A percentile compares a stretch with the other conserved stretches of the same genome.
Evolutionary conservation across 768 basidiomycete genomes (phyloP).

Genomic region (Auriculariales sp.): DNA sequence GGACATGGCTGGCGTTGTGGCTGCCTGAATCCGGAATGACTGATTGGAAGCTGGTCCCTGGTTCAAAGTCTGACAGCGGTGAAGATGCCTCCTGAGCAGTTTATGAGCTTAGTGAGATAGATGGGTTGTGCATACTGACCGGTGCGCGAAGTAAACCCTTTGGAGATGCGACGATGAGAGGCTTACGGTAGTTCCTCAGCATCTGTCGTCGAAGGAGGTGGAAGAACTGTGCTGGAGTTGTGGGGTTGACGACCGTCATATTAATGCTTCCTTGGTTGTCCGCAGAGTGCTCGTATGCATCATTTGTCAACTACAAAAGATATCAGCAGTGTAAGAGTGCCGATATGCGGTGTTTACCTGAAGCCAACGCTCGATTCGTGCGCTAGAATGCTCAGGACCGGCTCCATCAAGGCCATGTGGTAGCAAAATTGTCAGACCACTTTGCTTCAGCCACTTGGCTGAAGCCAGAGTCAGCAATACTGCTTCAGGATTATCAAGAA

Average conservation of each 20-base stretch:
- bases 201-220: constrained; percentile 83
- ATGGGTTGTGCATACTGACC: constrained; percentile 26
- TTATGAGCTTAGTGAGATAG: neutral
- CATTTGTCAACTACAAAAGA: constrained; percentile 54
- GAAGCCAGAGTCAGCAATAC: constrained; percentile 5
- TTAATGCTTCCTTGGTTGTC: constrained; percentile 41
- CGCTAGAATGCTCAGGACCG: constrained; percentile 87
- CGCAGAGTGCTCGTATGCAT: constrained; percentile 27
- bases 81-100: constrained; percentile 55
- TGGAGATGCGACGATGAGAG: constrained; percentile 70
- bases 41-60: constrained; percentile 49
- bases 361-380: constrained; percentile 78
- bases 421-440: constrained; percentile 70
- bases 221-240: constrained; percentile 86
- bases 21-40: constrained; percentile 42
- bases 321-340: neutral
- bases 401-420: constrained; percentile 89
- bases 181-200: constrained; percentile 73
- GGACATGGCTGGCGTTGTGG: constrained; percentile 40
- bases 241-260: constrained; percentile 74
- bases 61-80: constrained; percentile 40
- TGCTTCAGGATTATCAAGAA: no score
- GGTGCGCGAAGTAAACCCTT: constrained; percentile 70
- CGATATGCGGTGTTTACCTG: constrained; percentile 45
- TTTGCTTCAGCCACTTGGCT: constrained; percentile 93